Percentiles rank a stretch among this genome's conserved stretches.
phyloP scores from a whole-genome alignment of 208 protist genomes.

The Acanthamoeba royreba region DNA sequence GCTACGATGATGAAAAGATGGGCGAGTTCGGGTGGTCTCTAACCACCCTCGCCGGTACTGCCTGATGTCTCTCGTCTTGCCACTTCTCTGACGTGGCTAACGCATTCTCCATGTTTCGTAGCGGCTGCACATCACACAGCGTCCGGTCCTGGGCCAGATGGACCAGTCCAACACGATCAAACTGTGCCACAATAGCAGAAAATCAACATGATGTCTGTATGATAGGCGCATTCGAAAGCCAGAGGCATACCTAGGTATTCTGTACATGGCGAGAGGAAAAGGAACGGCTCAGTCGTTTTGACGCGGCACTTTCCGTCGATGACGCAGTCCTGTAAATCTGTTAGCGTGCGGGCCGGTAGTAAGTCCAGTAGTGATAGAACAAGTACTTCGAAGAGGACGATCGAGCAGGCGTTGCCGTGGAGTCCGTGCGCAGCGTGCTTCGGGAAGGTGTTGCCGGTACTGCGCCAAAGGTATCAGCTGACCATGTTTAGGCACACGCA shows the following conservation, averaged over 20 bases:
- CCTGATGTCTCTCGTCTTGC: no score
- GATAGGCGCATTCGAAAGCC: no score
- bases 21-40: conserved; percentile 6
- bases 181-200: no score
- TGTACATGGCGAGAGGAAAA: neutral
- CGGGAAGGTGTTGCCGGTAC: neutral
- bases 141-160: no score
- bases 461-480: neutral
- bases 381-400: neutral
- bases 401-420: neutral
- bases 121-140: no score
- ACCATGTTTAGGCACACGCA: no score
- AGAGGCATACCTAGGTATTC: neutral
- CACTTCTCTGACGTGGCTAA: no score
- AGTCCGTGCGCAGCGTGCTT: neutral
- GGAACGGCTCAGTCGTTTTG: neutral
- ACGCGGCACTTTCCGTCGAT: neutral
- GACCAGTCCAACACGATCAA: no score
- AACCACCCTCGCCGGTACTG: neutral
- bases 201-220: no score
- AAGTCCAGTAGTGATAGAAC: no score
- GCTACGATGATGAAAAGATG: neutral
- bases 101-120: no score
- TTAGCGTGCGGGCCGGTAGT: neutral
- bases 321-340: neutral